Base-by-base conservation (phyloP, 495 filamentous ascomycete species). In the Podospora bellae-mahoneyi region DNA sequence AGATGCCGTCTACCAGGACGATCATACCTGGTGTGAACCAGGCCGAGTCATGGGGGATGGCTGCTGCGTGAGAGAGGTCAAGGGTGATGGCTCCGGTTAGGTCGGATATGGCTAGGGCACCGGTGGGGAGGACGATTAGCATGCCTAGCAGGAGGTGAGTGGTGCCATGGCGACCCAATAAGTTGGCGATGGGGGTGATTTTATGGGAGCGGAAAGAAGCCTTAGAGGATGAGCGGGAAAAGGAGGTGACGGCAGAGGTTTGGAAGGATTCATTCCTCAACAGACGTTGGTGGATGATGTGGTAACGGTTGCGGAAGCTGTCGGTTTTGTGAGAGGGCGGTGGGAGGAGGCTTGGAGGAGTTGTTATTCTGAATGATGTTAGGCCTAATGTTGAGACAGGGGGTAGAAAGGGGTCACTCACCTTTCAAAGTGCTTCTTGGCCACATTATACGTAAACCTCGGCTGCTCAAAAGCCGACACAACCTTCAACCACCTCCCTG, bases 11-110 rank as follows among this genome's bases (percentile, higher is more conserved):
- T 6, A 97, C 87, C 30, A 98, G 83, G 3, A 97, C 90, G 66
- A 99, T 92, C 92, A 97, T 97, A 2, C 95, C 95, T 0, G 95
- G 94, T 0, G 88, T 86, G 73, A 97, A 96, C 90, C 92, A 98
- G 6, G 90, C 90, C 19, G 91, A 93, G 70, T 96, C 89, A 68
- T 92, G 87, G 1, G 93, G 94, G 67, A 97, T 89, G 53, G 90
- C 85, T 23, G 87, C 86, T 0, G 93, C 92, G 72, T 95, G 90
- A 19, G 88, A 87, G 19, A 97, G 78, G 70, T 97, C 92, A 18
- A 99, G 83, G 10, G 86, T 81, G 70, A 98, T 96, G 62, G 90
- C 92, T 28, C 94, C 95, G 1, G 94, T 94, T 32, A 92, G 77
- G 72, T 99, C 95, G 63, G 86, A 89, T 32, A 99, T 87, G 10